Percentiles rank a stretch among this genome's conserved stretches.
Evolutionary conservation across 495 filamentous ascomycete genomes (phyloP).

Genomic region (Aspergillus haitiensis): DNA sequence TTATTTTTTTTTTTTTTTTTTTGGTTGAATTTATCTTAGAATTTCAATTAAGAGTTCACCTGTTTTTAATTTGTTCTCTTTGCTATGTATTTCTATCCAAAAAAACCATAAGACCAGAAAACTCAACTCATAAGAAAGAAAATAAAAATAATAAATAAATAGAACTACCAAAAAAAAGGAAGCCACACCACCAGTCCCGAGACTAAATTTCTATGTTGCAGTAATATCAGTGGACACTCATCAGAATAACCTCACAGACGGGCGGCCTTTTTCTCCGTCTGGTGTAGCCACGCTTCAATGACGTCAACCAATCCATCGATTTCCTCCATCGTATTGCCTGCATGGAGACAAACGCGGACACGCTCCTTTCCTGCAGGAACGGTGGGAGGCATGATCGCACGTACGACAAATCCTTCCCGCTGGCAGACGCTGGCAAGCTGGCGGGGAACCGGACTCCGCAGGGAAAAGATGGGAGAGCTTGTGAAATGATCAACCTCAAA

Average conservation of each 20-base stretch:
- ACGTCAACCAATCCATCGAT: conserved; percentile 44
- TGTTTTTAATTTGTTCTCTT: too few relatives aligned
- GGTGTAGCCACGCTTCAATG: conserved; percentile 44
- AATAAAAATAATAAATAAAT: too few relatives aligned
- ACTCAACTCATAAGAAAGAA: too few relatives aligned
- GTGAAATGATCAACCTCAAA: conserved; percentile 45
- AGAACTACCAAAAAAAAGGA: too few relatives aligned
- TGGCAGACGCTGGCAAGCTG: conserved; percentile 38
- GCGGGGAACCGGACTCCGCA: conserved; percentile 41
- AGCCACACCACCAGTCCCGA: too few relatives aligned
- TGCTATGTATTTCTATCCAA: too few relatives aligned
- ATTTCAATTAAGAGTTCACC: too few relatives aligned
- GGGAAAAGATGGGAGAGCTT: conserved; percentile 45
- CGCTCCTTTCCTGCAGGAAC: conserved; percentile 50
- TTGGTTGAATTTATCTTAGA: too few relatives aligned
- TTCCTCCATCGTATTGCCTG: conserved; percentile 47
- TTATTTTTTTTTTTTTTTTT: too few relatives aligned
- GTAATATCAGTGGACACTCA: too few relatives aligned
- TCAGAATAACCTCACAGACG: conserved; percentile 7
- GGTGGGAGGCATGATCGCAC: conserved; percentile 51
- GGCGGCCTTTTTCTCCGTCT: conserved; percentile 17
- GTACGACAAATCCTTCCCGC: conserved; percentile 35
- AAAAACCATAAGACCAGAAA: too few relatives aligned
- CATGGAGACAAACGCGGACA: conserved; percentile 53
- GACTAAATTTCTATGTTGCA: too few relatives aligned